These are phyloP conservation scores for Mortierella polycephala DNA, from an alignment of 371 early-diverging fungal species.

Conservation along the genomic window DNA sequence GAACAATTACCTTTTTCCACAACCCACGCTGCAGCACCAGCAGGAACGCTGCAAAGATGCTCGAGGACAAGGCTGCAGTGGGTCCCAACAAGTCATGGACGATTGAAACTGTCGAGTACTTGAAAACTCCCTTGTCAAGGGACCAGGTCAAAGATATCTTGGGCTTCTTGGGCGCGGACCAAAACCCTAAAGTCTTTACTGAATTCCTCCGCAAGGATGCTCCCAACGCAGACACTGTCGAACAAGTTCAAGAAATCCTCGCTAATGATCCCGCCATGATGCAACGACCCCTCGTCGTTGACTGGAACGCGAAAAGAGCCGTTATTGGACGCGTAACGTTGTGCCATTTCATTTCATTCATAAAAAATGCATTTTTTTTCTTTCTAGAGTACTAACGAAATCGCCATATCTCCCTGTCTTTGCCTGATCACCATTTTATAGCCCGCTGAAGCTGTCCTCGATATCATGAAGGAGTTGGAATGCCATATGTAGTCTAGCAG, in stretches of 20 bases:
- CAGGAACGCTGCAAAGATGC: constrained; percentile 18
- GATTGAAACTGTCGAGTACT: constrained; percentile 26
- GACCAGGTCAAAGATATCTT: constrained; percentile 21
- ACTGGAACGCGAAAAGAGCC: constrained; percentile 28
- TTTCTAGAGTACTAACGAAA: no score
- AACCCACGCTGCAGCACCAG: constrained; percentile 29
- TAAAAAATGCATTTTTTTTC: no score
- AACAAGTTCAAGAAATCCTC: constrained; percentile 22
- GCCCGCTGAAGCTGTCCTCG: constrained; percentile 37
- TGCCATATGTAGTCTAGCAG: no score
- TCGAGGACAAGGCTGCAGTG: not conserved
- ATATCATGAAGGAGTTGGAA: constrained; percentile 20
- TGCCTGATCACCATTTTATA: not conserved
- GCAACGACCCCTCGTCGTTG: constrained; percentile 25
- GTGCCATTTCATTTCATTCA: not conserved
- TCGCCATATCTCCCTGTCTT: no score
- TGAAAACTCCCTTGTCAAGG: constrained; percentile 16
- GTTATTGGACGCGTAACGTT: constrained; percentile 37
- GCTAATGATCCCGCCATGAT: constrained; percentile 14
- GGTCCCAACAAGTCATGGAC: not conserved
- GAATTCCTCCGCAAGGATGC: constrained; percentile 26
- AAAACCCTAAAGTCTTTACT: constrained; percentile 15
- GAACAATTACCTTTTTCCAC: constrained; percentile 32
- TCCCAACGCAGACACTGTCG: constrained; percentile 14
- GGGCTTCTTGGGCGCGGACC: constrained; percentile 13